A percentile compares a stretch with the other conserved stretches of the same genome.
Evolutionary conservation across 176 grass and related monocot species (phyloP).

Genomic region (Oryza meridionalis): DNA sequence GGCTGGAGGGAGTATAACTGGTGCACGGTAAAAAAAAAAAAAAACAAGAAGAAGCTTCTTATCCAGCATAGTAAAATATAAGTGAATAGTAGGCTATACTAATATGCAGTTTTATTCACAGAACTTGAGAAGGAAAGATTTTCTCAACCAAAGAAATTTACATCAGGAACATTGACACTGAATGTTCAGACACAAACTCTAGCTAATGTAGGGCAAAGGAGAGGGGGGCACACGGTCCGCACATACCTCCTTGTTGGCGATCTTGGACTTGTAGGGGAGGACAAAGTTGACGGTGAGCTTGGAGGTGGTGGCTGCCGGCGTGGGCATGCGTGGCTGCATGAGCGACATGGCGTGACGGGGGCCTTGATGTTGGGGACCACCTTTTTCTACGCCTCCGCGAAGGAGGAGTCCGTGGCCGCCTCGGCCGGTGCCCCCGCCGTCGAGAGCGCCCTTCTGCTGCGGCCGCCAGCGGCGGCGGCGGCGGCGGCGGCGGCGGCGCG

Average conservation of each 20-base stretch:
- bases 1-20: neutral
- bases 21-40: neutral
- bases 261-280: constrained; percentile 89
- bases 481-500: no score
- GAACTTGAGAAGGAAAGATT: neutral
- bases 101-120: neutral
- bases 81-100: neutral
- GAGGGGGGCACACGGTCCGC: neutral
- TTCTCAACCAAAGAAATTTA: constrained; percentile 9
- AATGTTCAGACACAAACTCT: neutral
- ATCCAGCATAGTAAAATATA: neutral
- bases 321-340: constrained; percentile 79
- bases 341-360: constrained; percentile 62
- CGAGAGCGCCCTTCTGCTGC: no score
- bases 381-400: constrained; percentile 76
- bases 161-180: neutral
- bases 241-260: constrained; percentile 87
- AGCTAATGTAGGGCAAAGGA: neutral
- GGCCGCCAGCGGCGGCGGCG: no score
- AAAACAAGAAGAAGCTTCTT: neutral
- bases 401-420: constrained; percentile 50
- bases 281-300: constrained; percentile 92
- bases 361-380: constrained; percentile 64
- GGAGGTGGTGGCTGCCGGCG: constrained; percentile 60
- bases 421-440: constrained; percentile 58